A percentile compares a stretch with the other conserved stretches of the same genome.
Evolutionary conservation across 371 early-diverging fungal genomes (phyloP).

Genomic region (Chytridium lagenaria): DNA sequence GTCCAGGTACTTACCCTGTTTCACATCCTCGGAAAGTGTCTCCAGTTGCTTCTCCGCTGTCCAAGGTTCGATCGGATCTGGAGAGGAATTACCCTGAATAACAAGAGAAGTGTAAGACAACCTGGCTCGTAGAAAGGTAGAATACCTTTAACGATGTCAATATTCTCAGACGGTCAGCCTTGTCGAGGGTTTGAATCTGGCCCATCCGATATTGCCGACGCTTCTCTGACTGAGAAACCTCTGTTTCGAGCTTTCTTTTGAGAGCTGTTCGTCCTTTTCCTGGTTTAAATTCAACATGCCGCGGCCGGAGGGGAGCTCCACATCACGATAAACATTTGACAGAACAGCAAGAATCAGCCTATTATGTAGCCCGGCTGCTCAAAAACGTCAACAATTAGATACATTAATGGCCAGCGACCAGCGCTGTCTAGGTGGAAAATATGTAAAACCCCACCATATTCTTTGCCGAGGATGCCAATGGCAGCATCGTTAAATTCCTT

Average conservation of each 20-base stretch:
- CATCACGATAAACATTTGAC: slow-evolving; percentile 22
- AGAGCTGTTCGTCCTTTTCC: not conserved
- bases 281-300: slow-evolving; percentile 17
- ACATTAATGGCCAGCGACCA: too few species aligned
- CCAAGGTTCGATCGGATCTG: not conserved
- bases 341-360: slow-evolving; percentile 29
- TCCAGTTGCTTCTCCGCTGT: not conserved
- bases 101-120: not conserved
- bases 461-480: slow-evolving; percentile 16
- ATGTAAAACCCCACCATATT: slow-evolving; percentile 31
- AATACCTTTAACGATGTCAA: not conserved
- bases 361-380: slow-evolving; percentile 27
- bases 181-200: slow-evolving; percentile 3
- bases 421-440: too few species aligned
- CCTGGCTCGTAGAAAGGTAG: not conserved
- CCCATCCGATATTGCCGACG: not conserved
- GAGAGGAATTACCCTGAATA: not conserved
- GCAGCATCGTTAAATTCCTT: slow-evolving; percentile 12
- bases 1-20: slow-evolving; percentile 1
- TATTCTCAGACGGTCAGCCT: not conserved
- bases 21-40: not conserved
- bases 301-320: slow-evolving; percentile 14
- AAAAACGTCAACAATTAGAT: too few species aligned
- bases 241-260: slow-evolving; percentile 3
- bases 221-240: not conserved